A percentile compares a stretch with the other conserved stretches of the same genome.
Evolutionary conservation across 306 rosid genomes (phyloP).

Genomic region (Vigna hirtella): DNA sequence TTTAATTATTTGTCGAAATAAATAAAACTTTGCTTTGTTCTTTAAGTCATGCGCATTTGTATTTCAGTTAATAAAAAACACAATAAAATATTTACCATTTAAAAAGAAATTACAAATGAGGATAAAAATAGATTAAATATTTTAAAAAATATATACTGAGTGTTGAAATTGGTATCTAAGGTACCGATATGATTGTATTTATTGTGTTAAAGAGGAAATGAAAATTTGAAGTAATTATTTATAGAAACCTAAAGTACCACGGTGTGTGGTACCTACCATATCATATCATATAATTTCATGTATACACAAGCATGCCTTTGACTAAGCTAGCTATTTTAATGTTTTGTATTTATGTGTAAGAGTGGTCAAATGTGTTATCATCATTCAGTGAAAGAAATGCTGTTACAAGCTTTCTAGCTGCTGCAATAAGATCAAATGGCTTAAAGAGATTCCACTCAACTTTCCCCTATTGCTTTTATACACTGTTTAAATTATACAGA

Average conservation of each 20-base stretch:
- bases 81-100: no score
- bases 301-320: constrained; percentile 31
- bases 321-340: constrained; percentile 28
- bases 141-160: no score
- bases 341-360: background rate
- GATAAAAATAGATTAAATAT: no score
- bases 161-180: background rate
- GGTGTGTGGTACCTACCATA: background rate
- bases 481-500: background rate
- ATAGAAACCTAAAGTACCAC: constrained; percentile 12
- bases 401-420: background rate
- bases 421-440: background rate
- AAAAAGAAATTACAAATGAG: no score
- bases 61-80: no score
- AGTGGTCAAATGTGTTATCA: constrained; percentile 32
- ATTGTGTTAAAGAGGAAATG: background rate
- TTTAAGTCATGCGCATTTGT: no score
- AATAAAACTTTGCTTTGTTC: no score
- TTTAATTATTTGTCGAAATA: no score
- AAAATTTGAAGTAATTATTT: constrained; percentile 6
- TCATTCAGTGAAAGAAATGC: constrained; percentile 27
- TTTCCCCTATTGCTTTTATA: background rate
- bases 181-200: no score
- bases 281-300: background rate
- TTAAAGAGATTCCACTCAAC: background rate